phyloP scores from a whole-genome alignment of 257 asterid species.

The Solanum paucissectum region DNA sequence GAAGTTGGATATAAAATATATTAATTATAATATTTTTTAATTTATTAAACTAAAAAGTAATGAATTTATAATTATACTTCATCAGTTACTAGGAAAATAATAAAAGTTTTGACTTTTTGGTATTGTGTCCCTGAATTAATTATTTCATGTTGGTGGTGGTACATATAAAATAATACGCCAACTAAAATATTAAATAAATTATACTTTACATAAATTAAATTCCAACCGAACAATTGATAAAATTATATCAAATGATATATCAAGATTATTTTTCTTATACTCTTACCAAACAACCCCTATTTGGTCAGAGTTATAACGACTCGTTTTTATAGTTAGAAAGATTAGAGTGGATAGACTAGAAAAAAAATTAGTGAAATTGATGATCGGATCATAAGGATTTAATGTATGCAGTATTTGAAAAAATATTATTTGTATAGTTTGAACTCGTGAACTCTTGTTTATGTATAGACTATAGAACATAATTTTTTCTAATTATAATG shows the following conservation, averaged over 20 bases:
- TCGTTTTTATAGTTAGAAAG: no score
- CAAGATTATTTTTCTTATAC: neutral
- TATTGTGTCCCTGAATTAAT: neutral
- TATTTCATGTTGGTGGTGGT: neutral
- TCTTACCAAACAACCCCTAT: neutral
- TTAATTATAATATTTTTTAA: neutral
- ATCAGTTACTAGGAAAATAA: neutral
- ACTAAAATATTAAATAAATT: no score
- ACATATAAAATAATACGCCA: neutral
- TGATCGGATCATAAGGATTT: neutral
- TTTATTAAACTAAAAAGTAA: neutral
- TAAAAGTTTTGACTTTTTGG: neutral
- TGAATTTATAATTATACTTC: neutral
- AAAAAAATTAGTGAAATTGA: neutral
- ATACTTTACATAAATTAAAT: no score
- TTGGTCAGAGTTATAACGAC: neutral
- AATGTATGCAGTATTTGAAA: neutral
- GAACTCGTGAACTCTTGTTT: neutral
- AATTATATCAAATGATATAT: no score
- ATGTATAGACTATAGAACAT: neutral
- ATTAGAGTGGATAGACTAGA: no score
- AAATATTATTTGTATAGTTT: neutral
- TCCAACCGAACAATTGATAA: neutral
- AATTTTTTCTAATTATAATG: no score
- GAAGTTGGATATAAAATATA: neutral